A percentile compares a stretch with the other conserved stretches of the same genome.
These are phyloP conservation scores for Epipyxis sp. DNA, from an alignment of 108 stramenopile species.

Conservation along the genomic window DNA sequence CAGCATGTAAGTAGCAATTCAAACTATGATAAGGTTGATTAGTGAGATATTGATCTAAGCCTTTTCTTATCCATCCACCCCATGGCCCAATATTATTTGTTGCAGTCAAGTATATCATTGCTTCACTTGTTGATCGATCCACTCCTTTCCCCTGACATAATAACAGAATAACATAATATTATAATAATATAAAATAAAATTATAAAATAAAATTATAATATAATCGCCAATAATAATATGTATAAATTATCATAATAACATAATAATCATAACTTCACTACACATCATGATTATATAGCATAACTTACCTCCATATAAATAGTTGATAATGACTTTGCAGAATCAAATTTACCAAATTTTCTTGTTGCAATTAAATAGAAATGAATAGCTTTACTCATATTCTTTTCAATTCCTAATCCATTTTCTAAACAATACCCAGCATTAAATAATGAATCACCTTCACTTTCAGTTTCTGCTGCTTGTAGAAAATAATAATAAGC, in stretches of 20 bases:
- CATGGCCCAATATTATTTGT: constrained; percentile 13
- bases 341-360: constrained; percentile 31
- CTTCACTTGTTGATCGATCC: background rate
- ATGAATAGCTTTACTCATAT: constrained; percentile 10
- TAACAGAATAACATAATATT: too few relatives aligned
- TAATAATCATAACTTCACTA: too few relatives aligned
- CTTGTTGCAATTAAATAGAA: constrained; percentile 33
- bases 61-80: background rate
- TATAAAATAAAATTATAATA: too few relatives aligned
- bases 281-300: too few relatives aligned
- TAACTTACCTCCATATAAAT: background rate
- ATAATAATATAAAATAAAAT: too few relatives aligned
- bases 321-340: constrained; percentile 9
- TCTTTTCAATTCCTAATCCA: constrained; percentile 2
- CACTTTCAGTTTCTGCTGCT: constrained; percentile 6
- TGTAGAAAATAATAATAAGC: constrained; percentile 39
- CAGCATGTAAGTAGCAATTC: constrained; percentile 9
- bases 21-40: background rate
- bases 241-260: too few relatives aligned
- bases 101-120: background rate
- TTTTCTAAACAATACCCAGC: constrained; percentile 37
- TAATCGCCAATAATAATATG: too few relatives aligned
- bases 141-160: constrained; percentile 2
- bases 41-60: constrained; percentile 9
- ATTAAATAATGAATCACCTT: constrained; percentile 47